Base-by-base conservation (phyloP, 2,329 filamentous ascomycete genomes). In the Endothia cerciana region DNA sequence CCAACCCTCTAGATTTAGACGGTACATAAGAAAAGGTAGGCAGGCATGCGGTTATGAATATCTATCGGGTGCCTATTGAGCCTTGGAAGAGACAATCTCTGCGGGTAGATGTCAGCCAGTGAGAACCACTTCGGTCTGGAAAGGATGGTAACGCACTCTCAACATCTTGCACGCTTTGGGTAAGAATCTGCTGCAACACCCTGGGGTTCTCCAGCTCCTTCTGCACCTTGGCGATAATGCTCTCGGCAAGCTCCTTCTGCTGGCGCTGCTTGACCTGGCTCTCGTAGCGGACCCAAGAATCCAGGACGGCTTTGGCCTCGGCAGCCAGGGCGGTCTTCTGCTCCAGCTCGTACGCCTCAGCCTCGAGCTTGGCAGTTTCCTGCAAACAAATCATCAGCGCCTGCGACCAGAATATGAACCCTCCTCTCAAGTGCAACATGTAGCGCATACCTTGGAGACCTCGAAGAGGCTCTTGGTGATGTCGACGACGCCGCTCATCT, bases 121-220 rank as follows among this genome's bases (percentile, higher is more conserved):
- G 41, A 6, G 0, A 19, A 33, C 10, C 28, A 4, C 3, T 58
- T 19, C 60, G 13, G 22, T 17, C 59, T 56, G 60, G 22, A 60
- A 62, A 41, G 7, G 25, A 53, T 28, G 28, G 15, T 56, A 38
- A 76, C 80, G 73, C 85, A 97, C 94, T 94, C 89, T 99, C 95
- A 78, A 99, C 90, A 81, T 99, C 95, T 71, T 91, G 83, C 76
- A 99, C 88, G 80, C 93, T 97, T 87, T 99, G 95, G 84, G 95
- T 91, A 74, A 99, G 89, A 76, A 99, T 97, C 85, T 97, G 93
- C 87, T 97, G 93, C 75, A 99, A 89, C 72, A 90, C 87, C 89
- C 94, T 98, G 80, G 96, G 95, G 87, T 91, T 97, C 87, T 97
- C 92, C 67, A 99, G 89, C 87, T 98, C 94, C 89, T 98, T 98